Evolutionary conservation across 2,329 filamentous ascomycete genomes (phyloP), one percentile per base, ranked within the genome.

Genomic region (Aspergillus sp.): DNA sequence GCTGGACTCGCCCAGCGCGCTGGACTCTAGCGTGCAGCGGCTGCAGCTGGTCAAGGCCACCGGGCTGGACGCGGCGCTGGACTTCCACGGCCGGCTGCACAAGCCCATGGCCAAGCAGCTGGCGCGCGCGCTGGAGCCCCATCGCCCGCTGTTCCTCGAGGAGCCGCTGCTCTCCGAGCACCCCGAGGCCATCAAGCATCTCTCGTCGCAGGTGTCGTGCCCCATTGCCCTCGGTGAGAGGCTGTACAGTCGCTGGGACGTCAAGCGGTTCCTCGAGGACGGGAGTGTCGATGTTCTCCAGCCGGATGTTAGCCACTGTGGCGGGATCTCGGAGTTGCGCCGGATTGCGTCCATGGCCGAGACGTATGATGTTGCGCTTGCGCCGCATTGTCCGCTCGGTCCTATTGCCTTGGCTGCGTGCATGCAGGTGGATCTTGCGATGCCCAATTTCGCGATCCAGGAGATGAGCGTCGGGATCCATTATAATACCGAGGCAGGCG

Each of bases 51-150:
- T 88, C 7, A 84, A 81, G 51, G 66, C 68, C 0, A 58, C 84
- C 0, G 81, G 81, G 1, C 70, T 88, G 44, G 81, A 86, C 35
- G 81, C 72, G 0, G 83, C 77, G 2, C 67, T 88, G 15, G 83
- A 88, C 47, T 86, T 86, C 55, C 83, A 88, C 51, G 83, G 82
- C 3, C 73, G 81, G 6, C 64, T 85, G 0, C 82, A 86, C 57
- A 80, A 80, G 40, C 78, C 80, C n/a, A 86, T 86, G 80, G 82
- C 81, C 0, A 84, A 82, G 44, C 82, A 86, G 44, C 68, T 88
- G 2, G 79, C 78, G 1, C 71, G 71, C 36, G 67, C 71, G 0
- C 66, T 86, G 0, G 80, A 80, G 40, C 79, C 80, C 0, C 70
- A 82, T 42, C 67, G 67, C 1, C 82, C 81, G 0, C 61, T 86